Evolutionary conservation across 192 early-diverging fungal genomes (phyloP), one percentile per base, ranked within the genome.

Genomic region (Linnemannia zychae): DNA sequence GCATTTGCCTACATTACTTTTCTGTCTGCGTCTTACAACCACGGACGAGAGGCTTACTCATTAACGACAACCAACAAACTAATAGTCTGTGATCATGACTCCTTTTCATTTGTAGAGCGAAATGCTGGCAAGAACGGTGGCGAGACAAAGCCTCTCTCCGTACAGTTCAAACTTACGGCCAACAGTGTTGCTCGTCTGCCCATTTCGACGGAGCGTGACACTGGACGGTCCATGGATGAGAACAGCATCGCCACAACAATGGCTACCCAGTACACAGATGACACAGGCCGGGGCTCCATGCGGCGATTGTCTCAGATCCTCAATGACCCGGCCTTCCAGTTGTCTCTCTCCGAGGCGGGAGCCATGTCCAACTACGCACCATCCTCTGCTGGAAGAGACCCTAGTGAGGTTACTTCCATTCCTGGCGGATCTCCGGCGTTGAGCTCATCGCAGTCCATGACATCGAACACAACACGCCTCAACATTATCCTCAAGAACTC

Each of bases 401-500:
- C 28, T 2, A 76, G 80, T 16, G 75, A 75, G 18, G 63, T 76
- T 11, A 48, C 28, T 15, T 65, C 72, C 18, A 38, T 57, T 20
- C 22, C 60, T 4, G 75, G 49, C 22, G 33, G 50, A 24, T 52
- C 72, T 13, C 28, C 73, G 4, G 12, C 78, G 7, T 7, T 71
- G 28, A 76, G 69, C 31, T 66, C 83, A 7, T 49, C 73, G 6
- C 72, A 75, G n/a, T 79, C 78, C 3, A 79, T 66, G 47, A 74
- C 89, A n/a, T 90, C 91, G 24, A 93, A 93, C 77, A 78, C 90
- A 0, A 87, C 89, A 4, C 86, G 90, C 37, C 89, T 96, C 12
- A 89, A 88, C 38, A 81, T 88, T n/a, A 95, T 96, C 71, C 81
- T 96, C 3, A 87, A 88, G 7, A 91, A 91, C 70, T 66, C 87